Evolutionary conservation across 768 basidiomycete genomes (phyloP), one percentile per base, ranked within the genome.

Genomic region (Lactarius akahatsu): DNA sequence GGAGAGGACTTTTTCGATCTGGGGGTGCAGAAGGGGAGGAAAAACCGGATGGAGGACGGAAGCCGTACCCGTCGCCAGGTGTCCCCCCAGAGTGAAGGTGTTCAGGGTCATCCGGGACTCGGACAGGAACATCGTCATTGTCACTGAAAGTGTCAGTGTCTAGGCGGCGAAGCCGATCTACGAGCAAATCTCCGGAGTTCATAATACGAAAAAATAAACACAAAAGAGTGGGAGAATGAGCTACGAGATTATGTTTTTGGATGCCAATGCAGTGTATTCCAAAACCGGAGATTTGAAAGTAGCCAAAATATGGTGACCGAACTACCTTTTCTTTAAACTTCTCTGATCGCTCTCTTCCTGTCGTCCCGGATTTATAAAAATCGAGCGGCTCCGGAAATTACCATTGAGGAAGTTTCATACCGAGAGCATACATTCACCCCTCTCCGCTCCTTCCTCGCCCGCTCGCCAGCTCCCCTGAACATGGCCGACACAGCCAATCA

Each of bases 11-110:
- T 34, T 59, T 70, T 59, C 73, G 73, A 60, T 65, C 70, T 66
- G 73, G 70, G 64, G 77, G 70, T 28, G 76, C 69, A 45, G 74
- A 74, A 6, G 90, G 92, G 11, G 88, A 90, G 52, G 84, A 83
- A 52, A 82, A 73, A 4, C 89, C 90, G 10, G 91, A 94, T 40
- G 83, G 76, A 18, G 84, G 79, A 13, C 90, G 85, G 76, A 94
- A 94, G 62, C 92, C 93, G 76, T 92, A 93, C 61, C 90, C 92
- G 61, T 94, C 93, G 62, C 82, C 26, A 82, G 77, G 70, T 40
- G 64, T 38, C 11, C 36, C 8, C 18, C 54, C 41, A 30, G 60
- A 23, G 43, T n/a, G 11, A 11, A 32, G 32, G 59, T 60, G 23
- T 4, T 20, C 28, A 32, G 23, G 58, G 36, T 50, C 36, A 28